These are phyloP conservation scores for Marasmius fiardii DNA, from an alignment of 1,284 basidiomycete genomes.

Conservation along the genomic window DNA sequence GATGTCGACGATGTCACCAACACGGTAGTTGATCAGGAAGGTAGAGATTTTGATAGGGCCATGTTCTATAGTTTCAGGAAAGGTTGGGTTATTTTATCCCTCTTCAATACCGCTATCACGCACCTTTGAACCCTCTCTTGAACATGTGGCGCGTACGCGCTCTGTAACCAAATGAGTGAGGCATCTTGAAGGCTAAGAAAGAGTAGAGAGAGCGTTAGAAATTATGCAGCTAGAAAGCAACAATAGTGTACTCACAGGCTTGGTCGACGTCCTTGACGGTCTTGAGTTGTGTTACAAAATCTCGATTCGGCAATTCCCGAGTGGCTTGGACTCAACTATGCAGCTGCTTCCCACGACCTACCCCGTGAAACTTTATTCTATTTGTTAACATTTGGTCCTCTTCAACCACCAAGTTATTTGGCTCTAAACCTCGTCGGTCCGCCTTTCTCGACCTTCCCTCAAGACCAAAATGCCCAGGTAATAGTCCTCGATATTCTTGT, in stretches of 20 bases:
- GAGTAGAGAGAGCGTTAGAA: constrained; percentile 17
- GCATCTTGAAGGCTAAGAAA: constrained; percentile 75
- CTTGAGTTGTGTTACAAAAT: constrained; percentile 28
- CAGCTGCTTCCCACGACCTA: neutral
- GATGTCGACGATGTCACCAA: constrained; percentile 99
- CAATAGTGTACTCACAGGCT: constrained; percentile 37
- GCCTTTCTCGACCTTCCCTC: constrained; percentile 40
- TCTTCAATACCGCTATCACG: constrained; percentile 23
- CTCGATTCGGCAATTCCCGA: constrained; percentile 35
- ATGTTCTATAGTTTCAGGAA: constrained; percentile 61
- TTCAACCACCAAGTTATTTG: neutral
- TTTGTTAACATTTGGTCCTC: constrained; percentile 30
- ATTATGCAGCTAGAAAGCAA: constrained; percentile 20
- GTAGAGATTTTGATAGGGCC: constrained; percentile 92
- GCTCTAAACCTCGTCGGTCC: constrained; percentile 8
- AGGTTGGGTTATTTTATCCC: neutral
- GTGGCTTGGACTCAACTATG: constrained; percentile 33
- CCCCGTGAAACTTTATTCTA: constrained; percentile 20
- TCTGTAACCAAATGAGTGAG: constrained; percentile 99
- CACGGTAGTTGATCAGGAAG: constrained; percentile 89
- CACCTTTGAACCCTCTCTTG: constrained; percentile 96
- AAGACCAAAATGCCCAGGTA: constrained; percentile 83
- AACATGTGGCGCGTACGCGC: constrained; percentile 99
- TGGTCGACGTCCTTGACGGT: constrained; percentile 42
- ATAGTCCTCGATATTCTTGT: constrained; percentile 25